These are phyloP conservation scores for Pyrenopolyporus hunteri DNA, from an alignment of 495 filamentous ascomycete genomes.

Conservation along the genomic window DNA sequence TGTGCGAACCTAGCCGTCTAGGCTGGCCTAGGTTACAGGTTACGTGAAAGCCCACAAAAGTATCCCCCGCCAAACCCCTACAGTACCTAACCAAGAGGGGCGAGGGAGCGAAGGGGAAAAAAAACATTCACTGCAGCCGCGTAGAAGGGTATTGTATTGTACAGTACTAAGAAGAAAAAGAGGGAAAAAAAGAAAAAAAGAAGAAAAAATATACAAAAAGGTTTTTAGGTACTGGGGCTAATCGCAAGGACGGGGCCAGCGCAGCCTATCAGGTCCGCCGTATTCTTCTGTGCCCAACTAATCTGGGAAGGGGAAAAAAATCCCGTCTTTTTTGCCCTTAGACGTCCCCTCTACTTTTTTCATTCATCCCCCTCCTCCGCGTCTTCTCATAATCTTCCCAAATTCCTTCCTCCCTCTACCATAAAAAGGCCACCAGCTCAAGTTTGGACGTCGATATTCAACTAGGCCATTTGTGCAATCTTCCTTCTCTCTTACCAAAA, in stretches of 20 bases:
- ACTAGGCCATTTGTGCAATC: slow-evolving; percentile 38
- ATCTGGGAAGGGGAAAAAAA: slow-evolving; percentile 24
- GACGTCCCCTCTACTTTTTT: slow-evolving; percentile 19
- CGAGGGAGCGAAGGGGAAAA: not conserved
- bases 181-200: not conserved
- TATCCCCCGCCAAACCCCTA: slow-evolving; percentile 15
- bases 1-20: slow-evolving; percentile 3
- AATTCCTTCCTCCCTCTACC: slow-evolving; percentile 19
- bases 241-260: not conserved
- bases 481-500: slow-evolving; percentile 33
- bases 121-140: too few relatives aligned
- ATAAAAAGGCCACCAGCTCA: slow-evolving; percentile 30
- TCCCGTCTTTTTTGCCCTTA: slow-evolving; percentile 31
- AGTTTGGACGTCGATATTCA: slow-evolving; percentile 34
- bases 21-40: slow-evolving; percentile 6
- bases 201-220: slow-evolving; percentile 15
- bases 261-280: slow-evolving; percentile 13
- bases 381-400: slow-evolving; percentile 37
- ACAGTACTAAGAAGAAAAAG: too few relatives aligned
- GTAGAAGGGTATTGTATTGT: too few relatives aligned
- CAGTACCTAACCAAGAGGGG: too few relatives aligned
- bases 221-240: not conserved
- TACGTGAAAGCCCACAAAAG: slow-evolving; percentile 19
- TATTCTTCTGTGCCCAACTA: slow-evolving; percentile 32
- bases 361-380: slow-evolving; percentile 38